Conservation (phyloP, 176 grass and related monocot genomes). For the Ensete glaucum region DNA sequence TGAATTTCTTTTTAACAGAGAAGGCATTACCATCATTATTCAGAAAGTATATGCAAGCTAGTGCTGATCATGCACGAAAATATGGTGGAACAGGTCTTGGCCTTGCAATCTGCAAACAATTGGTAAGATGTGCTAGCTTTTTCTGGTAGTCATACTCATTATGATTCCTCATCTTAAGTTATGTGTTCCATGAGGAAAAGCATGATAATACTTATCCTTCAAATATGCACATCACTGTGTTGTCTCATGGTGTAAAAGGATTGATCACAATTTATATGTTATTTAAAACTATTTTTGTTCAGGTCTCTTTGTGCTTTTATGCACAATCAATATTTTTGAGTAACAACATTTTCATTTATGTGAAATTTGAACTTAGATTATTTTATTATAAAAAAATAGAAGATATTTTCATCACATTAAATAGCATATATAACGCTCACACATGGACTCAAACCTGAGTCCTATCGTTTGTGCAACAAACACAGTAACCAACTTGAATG, state of each 20-base stretch:
- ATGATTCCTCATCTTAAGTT: background rate
- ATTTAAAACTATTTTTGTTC: background rate
- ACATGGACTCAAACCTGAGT: no score
- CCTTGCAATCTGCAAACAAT: conserved; percentile 94
- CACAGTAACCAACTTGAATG: no score
- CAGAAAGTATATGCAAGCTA: conserved; percentile 91
- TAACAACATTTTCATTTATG: background rate
- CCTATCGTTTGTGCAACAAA: no score
- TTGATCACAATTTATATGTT: background rate
- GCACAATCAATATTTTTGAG: background rate
- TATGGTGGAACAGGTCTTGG: conserved; percentile 92
- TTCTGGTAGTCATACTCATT: background rate
- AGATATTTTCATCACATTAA: no score
- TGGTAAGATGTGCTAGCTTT: conserved; percentile 35
- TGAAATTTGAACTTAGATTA: background rate
- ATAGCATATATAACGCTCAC: no score
- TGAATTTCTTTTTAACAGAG: conserved; percentile 38
- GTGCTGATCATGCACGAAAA: conserved; percentile 79
- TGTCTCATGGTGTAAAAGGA: background rate
- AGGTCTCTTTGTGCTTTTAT: background rate
- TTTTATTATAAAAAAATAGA: no score
- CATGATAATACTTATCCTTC: background rate
- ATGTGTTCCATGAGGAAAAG: background rate
- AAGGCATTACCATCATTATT: conserved; percentile 77
- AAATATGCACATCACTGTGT: background rate